Conservation (phyloP, 495 filamentous ascomycete genomes). For the Eremomyces bilateralis region DNA sequence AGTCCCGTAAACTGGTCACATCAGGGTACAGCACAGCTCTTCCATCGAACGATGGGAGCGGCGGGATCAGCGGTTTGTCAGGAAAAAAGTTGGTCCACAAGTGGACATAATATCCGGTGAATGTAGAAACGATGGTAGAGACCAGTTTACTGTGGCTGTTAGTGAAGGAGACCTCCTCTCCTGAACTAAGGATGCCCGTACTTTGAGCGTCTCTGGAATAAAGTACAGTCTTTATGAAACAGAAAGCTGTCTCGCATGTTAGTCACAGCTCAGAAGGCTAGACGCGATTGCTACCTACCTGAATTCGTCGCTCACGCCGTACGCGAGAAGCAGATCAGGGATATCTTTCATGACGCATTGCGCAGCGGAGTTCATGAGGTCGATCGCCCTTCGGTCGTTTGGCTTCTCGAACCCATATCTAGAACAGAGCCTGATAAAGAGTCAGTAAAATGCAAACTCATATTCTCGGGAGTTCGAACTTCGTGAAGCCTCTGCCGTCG, state of each 20-base stretch:
- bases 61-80: slow-evolving; percentile 39
- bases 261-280: neutral
- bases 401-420: slow-evolving; percentile 78
- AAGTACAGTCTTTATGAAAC: slow-evolving; percentile 51
- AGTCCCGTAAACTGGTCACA: slow-evolving; percentile 61
- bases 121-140: slow-evolving; percentile 75
- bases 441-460: neutral
- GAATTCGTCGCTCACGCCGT: slow-evolving; percentile 86
- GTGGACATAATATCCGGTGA: slow-evolving; percentile 77
- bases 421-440: slow-evolving; percentile 37
- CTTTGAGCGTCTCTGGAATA: slow-evolving; percentile 78
- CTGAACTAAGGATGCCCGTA: slow-evolving; percentile 16
- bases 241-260: slow-evolving; percentile 43
- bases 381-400: slow-evolving; percentile 68
- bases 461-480: slow-evolving; percentile 26
- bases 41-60: slow-evolving; percentile 79
- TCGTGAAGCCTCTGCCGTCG: slow-evolving; percentile 82
- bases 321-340: slow-evolving; percentile 67
- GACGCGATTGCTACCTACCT: slow-evolving; percentile 27
- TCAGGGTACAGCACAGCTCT: slow-evolving; percentile 74
- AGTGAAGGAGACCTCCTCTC: too few relatives aligned
- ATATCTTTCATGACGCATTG: slow-evolving; percentile 62
- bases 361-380: slow-evolving; percentile 89
- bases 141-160: slow-evolving; percentile 47
- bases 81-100: slow-evolving; percentile 62